These are phyloP conservation scores for Starmera pachycereana DNA, from an alignment of 805 yeast genomes.

Conservation along the genomic window DNA sequence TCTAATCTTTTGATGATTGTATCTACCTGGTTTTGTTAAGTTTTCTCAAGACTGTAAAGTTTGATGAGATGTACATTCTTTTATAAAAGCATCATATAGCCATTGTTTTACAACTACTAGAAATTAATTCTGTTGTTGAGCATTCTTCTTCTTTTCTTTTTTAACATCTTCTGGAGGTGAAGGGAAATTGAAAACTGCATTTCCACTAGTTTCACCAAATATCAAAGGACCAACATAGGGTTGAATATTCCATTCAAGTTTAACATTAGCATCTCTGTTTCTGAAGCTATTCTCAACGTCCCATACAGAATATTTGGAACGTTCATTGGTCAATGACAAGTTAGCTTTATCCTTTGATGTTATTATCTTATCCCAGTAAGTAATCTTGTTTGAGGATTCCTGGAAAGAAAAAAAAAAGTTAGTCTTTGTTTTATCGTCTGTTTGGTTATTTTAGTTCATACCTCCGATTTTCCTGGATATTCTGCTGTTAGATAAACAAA, in stretches of 20 bases:
- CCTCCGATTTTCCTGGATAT: constrained; percentile 34
- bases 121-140: background rate
- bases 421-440: constrained; percentile 19
- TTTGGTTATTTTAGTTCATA: constrained; percentile 2
- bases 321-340: constrained; percentile 38
- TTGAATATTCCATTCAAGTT: constrained; percentile 84
- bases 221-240: constrained; percentile 79
- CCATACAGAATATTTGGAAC: constrained; percentile 80
- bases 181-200: constrained; percentile 10
- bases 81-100: too few species aligned
- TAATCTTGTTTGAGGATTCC: constrained; percentile 49
- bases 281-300: constrained; percentile 55
- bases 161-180: constrained; percentile 6
- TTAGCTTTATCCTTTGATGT: constrained; percentile 46
- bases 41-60: too few species aligned
- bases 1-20: too few species aligned
- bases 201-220: constrained; percentile 45
- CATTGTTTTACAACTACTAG: too few species aligned
- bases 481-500: constrained; percentile 86
- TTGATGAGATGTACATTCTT: too few species aligned
- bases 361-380: constrained; percentile 88
- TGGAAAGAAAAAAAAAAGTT: constrained; percentile 41
- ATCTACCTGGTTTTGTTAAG: too few species aligned
- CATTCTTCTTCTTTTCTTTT: constrained; percentile 6
- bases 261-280: constrained; percentile 55